Base-by-base conservation (phyloP, 441 rosid genomes). In the Rhodomyrtus psidioides region DNA sequence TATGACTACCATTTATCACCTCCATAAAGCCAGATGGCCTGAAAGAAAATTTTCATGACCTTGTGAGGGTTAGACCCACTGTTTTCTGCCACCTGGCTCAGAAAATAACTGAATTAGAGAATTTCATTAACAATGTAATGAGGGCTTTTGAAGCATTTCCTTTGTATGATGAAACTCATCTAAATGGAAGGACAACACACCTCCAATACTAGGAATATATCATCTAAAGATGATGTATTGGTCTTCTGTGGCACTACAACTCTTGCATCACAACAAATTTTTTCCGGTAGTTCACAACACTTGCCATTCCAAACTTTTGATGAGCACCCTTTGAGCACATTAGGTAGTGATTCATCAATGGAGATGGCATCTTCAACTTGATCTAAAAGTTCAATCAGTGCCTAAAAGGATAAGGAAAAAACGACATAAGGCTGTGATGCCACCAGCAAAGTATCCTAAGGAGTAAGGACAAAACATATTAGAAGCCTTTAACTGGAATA, bases 281-380 rank as follows among this genome's bases (percentile, higher is more conserved):
- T 79, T 13, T 86, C 51, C 65, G 92, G 75, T 60, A 84, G 58
- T 82, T 84, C 89, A 86, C 89, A 87, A 84, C 85, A 88, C 88
- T 82, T 81, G 84, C 55, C 88, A 85, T 90, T 88, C 88, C 84
- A 87, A 89, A 82, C 87, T 88, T 90, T 85, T 57, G 95, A 89
- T 86, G 91, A 86, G 89, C 83, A 82, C 83, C 87, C 86, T 88
- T 89, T 90, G 82, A 87, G 90, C 53, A 81, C 88, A 82, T 75
- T 86, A 82, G 91, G 87, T 79, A 88, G 88, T 88, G 91, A 89
- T 62, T 91, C 98, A 84, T 96, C 98, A 84, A 91, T 91, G 87
- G 95, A 93, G 86, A 96, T 94, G 89, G 92, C 99, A 92, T 95
- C 98, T 93, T 95, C 96, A 59, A 98, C 98, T 92, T 96, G 99